Evolutionary conservation across 257 asterid species (phyloP).

Genomic region (Salvia miltiorrhiza): DNA sequence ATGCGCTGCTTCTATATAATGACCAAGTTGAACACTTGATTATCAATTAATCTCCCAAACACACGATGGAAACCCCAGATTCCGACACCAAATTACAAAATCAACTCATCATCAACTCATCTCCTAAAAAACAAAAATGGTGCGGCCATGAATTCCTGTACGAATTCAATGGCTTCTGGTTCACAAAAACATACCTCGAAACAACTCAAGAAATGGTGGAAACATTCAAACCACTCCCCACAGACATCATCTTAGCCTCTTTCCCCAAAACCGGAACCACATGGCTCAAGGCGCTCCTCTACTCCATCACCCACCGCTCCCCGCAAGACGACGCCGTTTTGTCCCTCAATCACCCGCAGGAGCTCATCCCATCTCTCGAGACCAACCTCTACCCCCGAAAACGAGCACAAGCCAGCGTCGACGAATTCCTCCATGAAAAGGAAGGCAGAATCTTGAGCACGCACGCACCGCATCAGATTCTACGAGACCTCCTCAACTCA

Average conservation of each 20-base stretch:
- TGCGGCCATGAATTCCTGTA: conserved; percentile 27
- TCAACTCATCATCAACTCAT: neutral
- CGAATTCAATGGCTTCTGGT: conserved; percentile 44
- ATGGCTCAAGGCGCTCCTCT: conserved; percentile 56
- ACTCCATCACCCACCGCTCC: conserved; percentile 32
- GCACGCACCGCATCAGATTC: conserved; percentile 41
- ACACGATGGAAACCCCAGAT: neutral
- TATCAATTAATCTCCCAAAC: neutral
- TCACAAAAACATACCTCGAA: conserved; percentile 31
- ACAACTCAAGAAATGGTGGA: conserved; percentile 28
- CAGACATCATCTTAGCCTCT: conserved; percentile 42
- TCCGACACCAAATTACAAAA: neutral
- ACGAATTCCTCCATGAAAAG: neutral
- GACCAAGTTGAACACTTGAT: too few species aligned
- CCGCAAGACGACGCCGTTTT: conserved; percentile 1
- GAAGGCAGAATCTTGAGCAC: conserved; percentile 38
- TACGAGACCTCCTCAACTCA: conserved; percentile 19
- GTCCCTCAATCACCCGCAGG: conserved; percentile 37
- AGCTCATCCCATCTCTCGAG: conserved; percentile 49
- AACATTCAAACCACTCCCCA: conserved; percentile 35
- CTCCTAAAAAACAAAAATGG: conserved; percentile 33
- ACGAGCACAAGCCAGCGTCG: neutral
- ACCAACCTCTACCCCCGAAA: conserved; percentile 20
- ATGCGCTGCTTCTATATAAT: too few species aligned
- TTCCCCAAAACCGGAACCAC: conserved; percentile 65